Conservation (phyloP, 2,329 filamentous ascomycete species). For the Colletotrichum salicis region DNA sequence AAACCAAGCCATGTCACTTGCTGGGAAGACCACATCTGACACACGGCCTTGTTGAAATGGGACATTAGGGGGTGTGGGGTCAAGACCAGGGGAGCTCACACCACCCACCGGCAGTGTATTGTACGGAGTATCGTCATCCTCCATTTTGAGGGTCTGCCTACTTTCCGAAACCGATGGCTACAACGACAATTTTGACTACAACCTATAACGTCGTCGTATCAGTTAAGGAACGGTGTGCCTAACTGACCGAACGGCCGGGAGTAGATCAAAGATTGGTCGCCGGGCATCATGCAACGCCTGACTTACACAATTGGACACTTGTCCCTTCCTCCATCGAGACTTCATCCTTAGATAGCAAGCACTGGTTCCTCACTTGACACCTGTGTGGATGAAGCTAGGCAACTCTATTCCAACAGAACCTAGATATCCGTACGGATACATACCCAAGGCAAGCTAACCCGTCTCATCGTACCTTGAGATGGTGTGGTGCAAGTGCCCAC, state of each 20-base stretch:
- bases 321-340: neutral
- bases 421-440: neutral
- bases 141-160: neutral
- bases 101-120: neutral
- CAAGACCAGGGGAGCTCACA: neutral
- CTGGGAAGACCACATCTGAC: neutral
- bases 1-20: neutral
- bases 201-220: neutral
- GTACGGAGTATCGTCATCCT: neutral
- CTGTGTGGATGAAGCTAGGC: neutral
- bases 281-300: neutral
- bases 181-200: neutral
- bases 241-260: neutral
- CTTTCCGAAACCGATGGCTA: neutral
- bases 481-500: constrained; percentile 1
- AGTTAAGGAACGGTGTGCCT: neutral
- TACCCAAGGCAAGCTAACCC: neutral
- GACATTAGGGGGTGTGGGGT: neutral
- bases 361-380: neutral
- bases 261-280: neutral
- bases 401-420: neutral
- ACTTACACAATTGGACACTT: neutral
- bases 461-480: constrained; percentile 7
- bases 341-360: neutral
- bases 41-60: neutral